Conservation (phyloP, 805 yeast species). For the Kurtzmaniella cleridarum region DNA sequence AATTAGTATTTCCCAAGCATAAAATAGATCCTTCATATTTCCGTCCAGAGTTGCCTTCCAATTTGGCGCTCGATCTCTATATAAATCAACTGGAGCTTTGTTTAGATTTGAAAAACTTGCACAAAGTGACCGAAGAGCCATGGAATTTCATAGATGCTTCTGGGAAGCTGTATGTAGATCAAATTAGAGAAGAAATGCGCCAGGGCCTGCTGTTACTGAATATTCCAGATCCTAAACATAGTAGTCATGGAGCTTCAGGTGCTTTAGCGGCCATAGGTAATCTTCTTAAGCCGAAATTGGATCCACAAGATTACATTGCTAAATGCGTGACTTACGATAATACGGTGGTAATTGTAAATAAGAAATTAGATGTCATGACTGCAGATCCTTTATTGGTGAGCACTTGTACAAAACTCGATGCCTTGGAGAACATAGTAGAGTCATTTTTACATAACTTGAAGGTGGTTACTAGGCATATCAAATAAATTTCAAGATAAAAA, state of each 20-base stretch:
- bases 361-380: constrained; percentile 53
- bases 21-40: constrained; percentile 31
- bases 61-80: constrained; percentile 51
- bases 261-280: constrained; percentile 6
- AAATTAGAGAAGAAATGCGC: constrained; percentile 46
- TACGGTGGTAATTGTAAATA: constrained; percentile 57
- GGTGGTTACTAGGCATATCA: not conserved
- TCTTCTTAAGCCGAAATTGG: constrained; percentile 22
- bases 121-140: constrained; percentile 48
- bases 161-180: constrained; percentile 55
- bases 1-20: constrained; percentile 54
- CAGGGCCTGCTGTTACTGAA: not conserved
- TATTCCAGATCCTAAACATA: not conserved
- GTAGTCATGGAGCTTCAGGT: constrained; percentile 1
- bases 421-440: constrained; percentile 37
- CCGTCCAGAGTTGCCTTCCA: constrained; percentile 43
- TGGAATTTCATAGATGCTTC: constrained; percentile 52
- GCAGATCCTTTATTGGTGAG: constrained; percentile 66
- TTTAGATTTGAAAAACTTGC: constrained; percentile 51
- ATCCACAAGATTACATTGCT: constrained; percentile 50
- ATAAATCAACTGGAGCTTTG: constrained; percentile 59
- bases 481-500: not conserved
- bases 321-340: constrained; percentile 57
- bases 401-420: constrained; percentile 57
- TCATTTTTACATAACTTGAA: constrained; percentile 7